A percentile compares a stretch with the other conserved stretches of the same genome.
Conservation (phyloP, 2,329 filamentous ascomycete genomes). For the Didymella sp. region DNA sequence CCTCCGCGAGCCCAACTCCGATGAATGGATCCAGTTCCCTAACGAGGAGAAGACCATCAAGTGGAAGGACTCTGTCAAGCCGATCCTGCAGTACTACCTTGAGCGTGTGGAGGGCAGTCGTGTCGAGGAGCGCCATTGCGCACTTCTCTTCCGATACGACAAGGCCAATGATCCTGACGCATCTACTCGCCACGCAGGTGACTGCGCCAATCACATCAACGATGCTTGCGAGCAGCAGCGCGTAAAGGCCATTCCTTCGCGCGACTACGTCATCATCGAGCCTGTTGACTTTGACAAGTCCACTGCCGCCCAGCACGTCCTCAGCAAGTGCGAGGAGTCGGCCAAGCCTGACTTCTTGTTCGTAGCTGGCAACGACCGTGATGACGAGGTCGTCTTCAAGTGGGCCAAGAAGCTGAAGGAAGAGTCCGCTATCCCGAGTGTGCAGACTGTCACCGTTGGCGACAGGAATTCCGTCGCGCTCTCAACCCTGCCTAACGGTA, state of each 20-base stretch:
- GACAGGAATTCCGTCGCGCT: constrained; percentile 87
- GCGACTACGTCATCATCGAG: constrained; percentile 83
- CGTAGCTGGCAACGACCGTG: constrained; percentile 87
- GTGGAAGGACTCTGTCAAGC: constrained; percentile 85
- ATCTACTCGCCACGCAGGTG: constrained; percentile 80
- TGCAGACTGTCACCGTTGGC: constrained; percentile 86
- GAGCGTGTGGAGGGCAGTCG: constrained; percentile 87
- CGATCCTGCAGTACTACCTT: constrained; percentile 86
- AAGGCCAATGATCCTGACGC: constrained; percentile 77
- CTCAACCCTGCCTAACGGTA: constrained; percentile 86
- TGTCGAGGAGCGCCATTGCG: constrained; percentile 91
- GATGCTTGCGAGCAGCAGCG: constrained; percentile 85
- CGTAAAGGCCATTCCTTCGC: constrained; percentile 82
- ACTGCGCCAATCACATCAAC: constrained; percentile 94
- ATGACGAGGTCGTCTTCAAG: constrained; percentile 91
- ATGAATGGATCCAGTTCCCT: constrained; percentile 79
- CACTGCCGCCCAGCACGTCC: constrained; percentile 78
- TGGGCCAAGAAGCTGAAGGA: constrained; percentile 84
- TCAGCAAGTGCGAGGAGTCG: constrained; percentile 55
- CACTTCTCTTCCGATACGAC: constrained; percentile 88
- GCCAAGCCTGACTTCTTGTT: constrained; percentile 77
- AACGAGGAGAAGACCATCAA: constrained; percentile 71
- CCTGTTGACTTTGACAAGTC: constrained; percentile 87
- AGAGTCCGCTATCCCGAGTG: constrained; percentile 59
- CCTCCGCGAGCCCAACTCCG: constrained; percentile 71